phyloP scores from a whole-genome alignment of 148 eudicot species.

The Silene uniflora region DNA sequence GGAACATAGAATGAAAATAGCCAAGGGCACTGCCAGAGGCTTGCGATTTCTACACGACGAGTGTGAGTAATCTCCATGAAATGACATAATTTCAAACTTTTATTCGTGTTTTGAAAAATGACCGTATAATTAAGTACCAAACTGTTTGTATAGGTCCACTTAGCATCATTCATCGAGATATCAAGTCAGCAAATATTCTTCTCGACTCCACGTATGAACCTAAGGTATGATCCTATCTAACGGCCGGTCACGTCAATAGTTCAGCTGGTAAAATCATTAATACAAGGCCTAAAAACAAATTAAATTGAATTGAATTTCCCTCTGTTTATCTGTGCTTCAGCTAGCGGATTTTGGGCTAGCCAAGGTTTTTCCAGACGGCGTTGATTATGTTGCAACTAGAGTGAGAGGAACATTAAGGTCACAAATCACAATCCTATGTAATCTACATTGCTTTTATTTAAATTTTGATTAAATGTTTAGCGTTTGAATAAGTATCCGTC shows the following conservation, averaged over 20 bases:
- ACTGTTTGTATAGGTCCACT: constrained; percentile 38
- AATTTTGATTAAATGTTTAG: neutral
- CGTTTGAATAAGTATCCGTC: too few relatives aligned
- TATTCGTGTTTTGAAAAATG: neutral
- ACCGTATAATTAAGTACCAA: too few relatives aligned
- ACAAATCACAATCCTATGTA: neutral
- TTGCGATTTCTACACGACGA: constrained; percentile 59
- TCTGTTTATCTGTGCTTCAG: constrained; percentile 24
- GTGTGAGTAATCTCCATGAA: constrained; percentile 37
- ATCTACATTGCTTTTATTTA: neutral
- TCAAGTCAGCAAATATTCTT: constrained; percentile 73
- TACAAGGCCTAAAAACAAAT: too few relatives aligned
- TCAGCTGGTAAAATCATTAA: too few relatives aligned
- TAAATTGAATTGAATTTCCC: too few relatives aligned
- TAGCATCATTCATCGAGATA: constrained; percentile 71
- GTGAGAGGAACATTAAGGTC: constrained; percentile 72
- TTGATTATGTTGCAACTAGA: constrained; percentile 59
- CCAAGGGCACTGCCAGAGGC: constrained; percentile 58
- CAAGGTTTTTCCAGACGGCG: constrained; percentile 39
- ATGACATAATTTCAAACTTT: too few relatives aligned
- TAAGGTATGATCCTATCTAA: constrained; percentile 46
- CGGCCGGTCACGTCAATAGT: too few relatives aligned
- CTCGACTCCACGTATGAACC: constrained; percentile 54
- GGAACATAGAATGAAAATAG: constrained; percentile 47
- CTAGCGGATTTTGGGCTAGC: constrained; percentile 81